A percentile compares a stretch with the other conserved stretches of the same genome.
Evolutionary conservation across 768 basidiomycete species (phyloP).

Genomic region (Rhodotorula diobovata): DNA sequence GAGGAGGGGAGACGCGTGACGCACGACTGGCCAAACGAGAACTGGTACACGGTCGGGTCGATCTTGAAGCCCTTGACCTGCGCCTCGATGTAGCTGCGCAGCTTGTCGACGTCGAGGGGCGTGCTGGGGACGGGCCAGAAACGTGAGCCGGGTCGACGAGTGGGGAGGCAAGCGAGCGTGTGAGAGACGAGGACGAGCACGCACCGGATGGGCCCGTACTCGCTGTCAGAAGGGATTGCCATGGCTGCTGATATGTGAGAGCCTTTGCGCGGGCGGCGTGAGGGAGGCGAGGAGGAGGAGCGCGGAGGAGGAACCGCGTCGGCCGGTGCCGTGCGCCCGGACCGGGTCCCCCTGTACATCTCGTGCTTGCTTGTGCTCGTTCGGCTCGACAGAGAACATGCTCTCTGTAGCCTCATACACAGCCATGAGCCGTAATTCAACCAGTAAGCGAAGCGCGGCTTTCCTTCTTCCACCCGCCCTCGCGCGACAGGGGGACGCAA

Average conservation of each 20-base stretch:
- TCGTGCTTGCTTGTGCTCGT: too few relatives aligned
- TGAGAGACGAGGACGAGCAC: not conserved
- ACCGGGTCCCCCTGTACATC: too few relatives aligned
- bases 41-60: slow-evolving; percentile 80
- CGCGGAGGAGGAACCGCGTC: not conserved
- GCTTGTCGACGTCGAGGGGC: slow-evolving; percentile 16
- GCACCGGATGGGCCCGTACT: slow-evolving; percentile 29
- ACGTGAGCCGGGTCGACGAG: not conserved
- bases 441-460: too few relatives aligned
- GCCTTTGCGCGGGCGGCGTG: not conserved
- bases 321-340: too few relatives aligned
- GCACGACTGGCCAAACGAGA: slow-evolving; percentile 58
- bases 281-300: not conserved
- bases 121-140: slow-evolving; percentile 3
- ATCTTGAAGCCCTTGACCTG: slow-evolving; percentile 57
- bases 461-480: too few relatives aligned
- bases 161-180: not conserved
- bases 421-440: too few relatives aligned
- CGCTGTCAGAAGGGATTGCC: slow-evolving; percentile 1
- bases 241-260: not conserved
- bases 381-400: too few relatives aligned
- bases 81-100: slow-evolving; percentile 53
- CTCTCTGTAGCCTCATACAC: too few relatives aligned
- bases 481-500: too few relatives aligned
- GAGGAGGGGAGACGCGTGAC: slow-evolving; percentile 23